Conservation (phyloP, 179 eudicot species). For the Silene noctiflora region DNA sequence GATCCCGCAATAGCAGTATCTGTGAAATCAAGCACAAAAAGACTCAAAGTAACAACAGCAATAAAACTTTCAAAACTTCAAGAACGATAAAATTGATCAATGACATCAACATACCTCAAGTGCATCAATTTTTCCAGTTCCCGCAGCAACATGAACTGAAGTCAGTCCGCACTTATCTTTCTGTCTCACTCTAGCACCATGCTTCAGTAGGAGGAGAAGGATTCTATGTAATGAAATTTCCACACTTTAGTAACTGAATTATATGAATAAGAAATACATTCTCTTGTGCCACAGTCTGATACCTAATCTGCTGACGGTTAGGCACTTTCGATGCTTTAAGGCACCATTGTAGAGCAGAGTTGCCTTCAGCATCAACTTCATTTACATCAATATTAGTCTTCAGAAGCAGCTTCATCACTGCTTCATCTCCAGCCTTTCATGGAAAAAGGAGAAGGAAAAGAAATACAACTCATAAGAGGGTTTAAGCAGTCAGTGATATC, state of each 20-base stretch:
- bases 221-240: conserved; percentile 25
- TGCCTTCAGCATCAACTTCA: conserved; percentile 39
- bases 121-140: conserved; percentile 33
- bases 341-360: conserved; percentile 40
- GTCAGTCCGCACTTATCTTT: conserved; percentile 39
- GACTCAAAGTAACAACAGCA: not conserved
- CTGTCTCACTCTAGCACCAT: conserved; percentile 42
- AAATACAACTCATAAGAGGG: conserved; percentile 1
- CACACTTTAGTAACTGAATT: not conserved
- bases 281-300: not conserved
- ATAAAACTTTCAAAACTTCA: not conserved
- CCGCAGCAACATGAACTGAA: conserved; percentile 40
- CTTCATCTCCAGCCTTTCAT: conserved; percentile 38
- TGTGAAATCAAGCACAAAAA: conserved; percentile 12
- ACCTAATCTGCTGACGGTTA: conserved; percentile 33
- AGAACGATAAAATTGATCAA: conserved; percentile 8
- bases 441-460: not conserved
- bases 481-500: not conserved
- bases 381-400: conserved; percentile 32
- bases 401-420: conserved; percentile 31
- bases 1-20: conserved; percentile 32
- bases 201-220: conserved; percentile 30
- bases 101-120: conserved; percentile 29
- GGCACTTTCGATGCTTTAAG: conserved; percentile 30
- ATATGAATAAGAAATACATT: not conserved